These are phyloP conservation scores for Hypericum perforatum DNA, from an alignment of 345 rosid genomes.

Conservation along the genomic window DNA sequence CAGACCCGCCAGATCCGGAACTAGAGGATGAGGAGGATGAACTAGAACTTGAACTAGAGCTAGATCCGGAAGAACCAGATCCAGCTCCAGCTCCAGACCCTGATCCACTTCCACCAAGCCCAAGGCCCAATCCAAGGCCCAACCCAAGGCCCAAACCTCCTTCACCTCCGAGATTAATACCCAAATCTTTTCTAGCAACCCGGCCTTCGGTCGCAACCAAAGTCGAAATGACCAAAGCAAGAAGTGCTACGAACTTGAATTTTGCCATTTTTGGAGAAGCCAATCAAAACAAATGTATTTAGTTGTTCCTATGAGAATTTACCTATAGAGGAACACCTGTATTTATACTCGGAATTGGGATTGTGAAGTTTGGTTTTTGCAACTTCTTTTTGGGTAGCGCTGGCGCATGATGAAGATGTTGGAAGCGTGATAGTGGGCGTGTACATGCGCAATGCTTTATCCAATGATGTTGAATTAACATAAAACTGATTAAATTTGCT, in stretches of 20 bases:
- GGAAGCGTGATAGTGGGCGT: too few species aligned
- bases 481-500: too few species aligned
- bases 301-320: too few species aligned
- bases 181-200: conserved; percentile 41
- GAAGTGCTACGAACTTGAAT: conserved; percentile 7
- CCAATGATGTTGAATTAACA: too few species aligned
- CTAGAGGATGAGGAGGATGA: conserved; percentile 5
- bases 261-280: conserved; percentile 2
- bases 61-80: conserved; percentile 15
- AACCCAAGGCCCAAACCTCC: conserved; percentile 33
- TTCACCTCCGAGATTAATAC: conserved; percentile 41
- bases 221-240: conserved; percentile 19
- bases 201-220: conserved; percentile 28
- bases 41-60: conserved; percentile 15
- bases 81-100: conserved; percentile 12
- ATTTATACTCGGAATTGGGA: too few species aligned
- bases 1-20: conserved; percentile 15
- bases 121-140: conserved; percentile 34
- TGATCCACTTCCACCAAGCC: conserved; percentile 18
- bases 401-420: too few species aligned
- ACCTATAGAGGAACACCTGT: too few species aligned
- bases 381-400: too few species aligned
- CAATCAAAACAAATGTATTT: too few species aligned
- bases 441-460: too few species aligned
- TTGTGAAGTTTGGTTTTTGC: too few species aligned